phyloP scores from a whole-genome alignment of 495 filamentous ascomycete genomes.

The Penicillium coprophilum region DNA sequence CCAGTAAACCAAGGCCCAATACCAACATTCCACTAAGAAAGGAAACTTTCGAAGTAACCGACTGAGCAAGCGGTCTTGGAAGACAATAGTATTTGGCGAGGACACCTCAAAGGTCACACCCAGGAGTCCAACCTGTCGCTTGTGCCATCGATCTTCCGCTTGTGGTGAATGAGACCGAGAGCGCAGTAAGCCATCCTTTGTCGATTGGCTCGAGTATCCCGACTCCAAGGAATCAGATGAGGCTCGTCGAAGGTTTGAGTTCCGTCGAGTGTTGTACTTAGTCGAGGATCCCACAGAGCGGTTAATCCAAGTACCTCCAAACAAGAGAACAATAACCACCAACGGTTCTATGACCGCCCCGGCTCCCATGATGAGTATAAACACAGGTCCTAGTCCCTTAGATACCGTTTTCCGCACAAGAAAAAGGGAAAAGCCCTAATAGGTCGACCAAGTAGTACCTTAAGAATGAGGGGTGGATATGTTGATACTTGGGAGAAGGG shows the following conservation, averaged over 20 bases:
- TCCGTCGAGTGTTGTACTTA: slow-evolving; percentile 18
- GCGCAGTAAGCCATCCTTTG: slow-evolving; percentile 34
- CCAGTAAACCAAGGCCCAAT: slow-evolving; percentile 72
- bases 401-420: background rate
- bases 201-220: slow-evolving; percentile 26
- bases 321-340: slow-evolving; percentile 54
- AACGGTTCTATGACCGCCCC: slow-evolving; percentile 55
- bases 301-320: slow-evolving; percentile 61
- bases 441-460: background rate
- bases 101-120: slow-evolving; percentile 37
- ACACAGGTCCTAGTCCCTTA: background rate
- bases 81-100: slow-evolving; percentile 56
- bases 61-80: slow-evolving; percentile 54
- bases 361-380: slow-evolving; percentile 46
- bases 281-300: slow-evolving; percentile 29
- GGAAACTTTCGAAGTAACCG: slow-evolving; percentile 65
- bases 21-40: slow-evolving; percentile 78
- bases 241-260: slow-evolving; percentile 19
- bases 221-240: slow-evolving; percentile 37
- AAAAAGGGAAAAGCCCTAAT: background rate
- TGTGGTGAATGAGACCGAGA: slow-evolving; percentile 32
- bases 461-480: slow-evolving; percentile 9
- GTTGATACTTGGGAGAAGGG: background rate
- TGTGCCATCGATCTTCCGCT: slow-evolving; percentile 40
- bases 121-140: slow-evolving; percentile 41